Base-by-base conservation (phyloP, 495 filamentous ascomycete genomes). In the Hypoxylon lenormandii region DNA sequence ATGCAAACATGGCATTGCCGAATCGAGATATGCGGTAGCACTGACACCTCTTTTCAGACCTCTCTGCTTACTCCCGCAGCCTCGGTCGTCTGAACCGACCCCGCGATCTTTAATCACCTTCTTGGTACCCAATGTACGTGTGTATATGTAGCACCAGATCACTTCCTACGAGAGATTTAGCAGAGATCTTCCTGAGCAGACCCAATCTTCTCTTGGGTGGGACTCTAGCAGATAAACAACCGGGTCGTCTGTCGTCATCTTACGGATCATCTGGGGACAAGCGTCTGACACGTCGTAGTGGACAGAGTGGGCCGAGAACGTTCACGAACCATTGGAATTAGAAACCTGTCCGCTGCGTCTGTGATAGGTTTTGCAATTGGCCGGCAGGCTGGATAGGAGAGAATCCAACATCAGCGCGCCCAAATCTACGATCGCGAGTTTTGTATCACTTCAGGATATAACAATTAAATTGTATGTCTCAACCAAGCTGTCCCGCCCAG, bases 241-340 rank as follows among this genome's bases (percentile, higher is more conserved):
- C 43, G 61, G 56, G 62, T 40, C 61, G 21, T 36, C 62, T 63
- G 52, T 71, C 68, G 62, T 71, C 62, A 71, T 66, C 40, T 40
- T 40, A 45, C 50, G 33, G 47, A 43, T 21, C 55, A 26, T 51
- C 43, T 65, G 55, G 60, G 55, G 49, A 65, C 5, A 52, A 66
- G 28, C 56, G 43, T 61, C 61, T 70, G 61, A 70, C 67, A 64
- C 60, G 67, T 70, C 15, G 61, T 56, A 26, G 23, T 26, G 23
- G 2, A n/a, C n/a, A n/a, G n/a, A 61, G 26, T 23, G 18, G 37
- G 43, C n/a, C 16, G 30, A 7, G 6, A 33, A 33, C 13, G 11
- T 16, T 59, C 48, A 33, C 51, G 57, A 63, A 42, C 53, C 30
- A 3, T 4, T 8, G 52, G 42, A 50, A 45, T 28, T 56, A 61